A percentile compares a stretch with the other conserved stretches of the same genome.
Conservation (phyloP, 2,329 filamentous ascomycete genomes). For the Diaporthe ampelina region DNA sequence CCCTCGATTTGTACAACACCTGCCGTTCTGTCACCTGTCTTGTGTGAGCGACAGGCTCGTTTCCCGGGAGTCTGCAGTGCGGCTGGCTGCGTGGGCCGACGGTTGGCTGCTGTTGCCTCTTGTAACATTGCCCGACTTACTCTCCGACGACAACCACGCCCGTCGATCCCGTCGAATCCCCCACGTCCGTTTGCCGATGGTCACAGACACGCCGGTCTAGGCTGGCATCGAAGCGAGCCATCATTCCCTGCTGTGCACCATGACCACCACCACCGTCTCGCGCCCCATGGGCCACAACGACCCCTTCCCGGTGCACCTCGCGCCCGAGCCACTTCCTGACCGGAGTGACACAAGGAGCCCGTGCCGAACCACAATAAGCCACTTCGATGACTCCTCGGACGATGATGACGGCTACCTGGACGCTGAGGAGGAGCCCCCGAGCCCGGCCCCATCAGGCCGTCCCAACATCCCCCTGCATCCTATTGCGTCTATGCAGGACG, state of each 20-base stretch:
- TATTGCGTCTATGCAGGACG: conserved; percentile 81
- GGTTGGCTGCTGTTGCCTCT: conserved; percentile 32
- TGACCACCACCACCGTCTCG: conserved; percentile 40
- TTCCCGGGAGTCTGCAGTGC: conserved; percentile 38
- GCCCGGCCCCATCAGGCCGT: conserved; percentile 25
- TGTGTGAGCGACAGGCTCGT: conserved; percentile 34
- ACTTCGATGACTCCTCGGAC: conserved; percentile 39
- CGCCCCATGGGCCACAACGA: conserved; percentile 37
- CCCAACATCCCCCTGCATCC: conserved; percentile 69
- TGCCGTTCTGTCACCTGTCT: conserved; percentile 34
- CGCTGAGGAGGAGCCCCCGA: conserved; percentile 19
- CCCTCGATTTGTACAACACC: conserved; percentile 39
- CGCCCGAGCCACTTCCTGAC: conserved; percentile 34
- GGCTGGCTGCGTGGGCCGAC: conserved; percentile 40
- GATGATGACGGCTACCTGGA: conserved; percentile 31
- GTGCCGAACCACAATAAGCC: conserved; percentile 41
- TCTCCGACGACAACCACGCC: conserved; percentile 36
- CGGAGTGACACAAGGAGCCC: conserved; percentile 39
- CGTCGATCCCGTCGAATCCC: conserved; percentile 34
- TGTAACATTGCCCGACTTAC: conserved; percentile 27
- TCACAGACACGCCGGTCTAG: conserved; percentile 42
- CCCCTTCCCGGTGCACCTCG: conserved; percentile 35
- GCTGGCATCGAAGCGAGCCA: conserved; percentile 42
- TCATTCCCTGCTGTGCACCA: conserved; percentile 41
- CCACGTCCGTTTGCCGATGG: conserved; percentile 39